Evolutionary conservation across 2,329 filamentous ascomycete genomes (phyloP).

Genomic region (Pseudohalonectria lignicola): DNA sequence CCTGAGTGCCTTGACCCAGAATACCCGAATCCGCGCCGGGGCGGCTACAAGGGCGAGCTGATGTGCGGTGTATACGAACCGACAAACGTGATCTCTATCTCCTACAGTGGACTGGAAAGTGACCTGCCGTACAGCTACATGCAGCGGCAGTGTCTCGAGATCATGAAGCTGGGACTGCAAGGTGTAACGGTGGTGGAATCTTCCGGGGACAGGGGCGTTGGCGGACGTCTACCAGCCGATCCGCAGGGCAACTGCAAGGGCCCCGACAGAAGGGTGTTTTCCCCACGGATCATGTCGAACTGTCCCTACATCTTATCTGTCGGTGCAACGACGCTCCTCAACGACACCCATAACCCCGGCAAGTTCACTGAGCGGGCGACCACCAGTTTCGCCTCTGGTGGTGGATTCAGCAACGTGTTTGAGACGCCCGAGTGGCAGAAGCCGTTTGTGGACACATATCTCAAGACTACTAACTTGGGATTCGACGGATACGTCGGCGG

Average conservation of each 20-base stretch:
- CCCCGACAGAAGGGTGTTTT: constrained; percentile 11
- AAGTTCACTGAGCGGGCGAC: constrained; percentile 11
- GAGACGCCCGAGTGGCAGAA: constrained; percentile 28
- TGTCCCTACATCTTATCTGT: constrained; percentile 41
- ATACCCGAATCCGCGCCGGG: constrained; percentile 32
- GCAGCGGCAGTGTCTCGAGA: constrained; percentile 35
- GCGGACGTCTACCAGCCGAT: constrained; percentile 14
- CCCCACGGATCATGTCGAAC: constrained; percentile 9
- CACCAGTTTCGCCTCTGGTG: constrained; percentile 20
- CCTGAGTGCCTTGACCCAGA: constrained; percentile 29
- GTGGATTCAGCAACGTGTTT: constrained; percentile 36
- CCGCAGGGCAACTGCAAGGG: constrained; percentile 19
- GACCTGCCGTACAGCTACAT: constrained; percentile 43
- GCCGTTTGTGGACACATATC: constrained; percentile 17
- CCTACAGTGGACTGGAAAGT: constrained; percentile 42
- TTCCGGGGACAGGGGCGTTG: constrained; percentile 35
- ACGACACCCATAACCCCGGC: constrained; percentile 2
- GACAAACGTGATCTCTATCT: constrained; percentile 45
- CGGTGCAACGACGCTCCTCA: constrained; percentile 15
- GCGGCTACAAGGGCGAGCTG: constrained; percentile 34
- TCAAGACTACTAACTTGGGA: constrained; percentile 3
- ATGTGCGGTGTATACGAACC: constrained; percentile 28
- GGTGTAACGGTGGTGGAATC: constrained; percentile 36
- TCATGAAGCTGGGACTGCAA: constrained; percentile 40
- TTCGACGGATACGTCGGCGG: constrained; percentile 11